These are phyloP conservation scores for Hura crepitans DNA, from an alignment of 441 rosid species.

Conservation along the genomic window DNA sequence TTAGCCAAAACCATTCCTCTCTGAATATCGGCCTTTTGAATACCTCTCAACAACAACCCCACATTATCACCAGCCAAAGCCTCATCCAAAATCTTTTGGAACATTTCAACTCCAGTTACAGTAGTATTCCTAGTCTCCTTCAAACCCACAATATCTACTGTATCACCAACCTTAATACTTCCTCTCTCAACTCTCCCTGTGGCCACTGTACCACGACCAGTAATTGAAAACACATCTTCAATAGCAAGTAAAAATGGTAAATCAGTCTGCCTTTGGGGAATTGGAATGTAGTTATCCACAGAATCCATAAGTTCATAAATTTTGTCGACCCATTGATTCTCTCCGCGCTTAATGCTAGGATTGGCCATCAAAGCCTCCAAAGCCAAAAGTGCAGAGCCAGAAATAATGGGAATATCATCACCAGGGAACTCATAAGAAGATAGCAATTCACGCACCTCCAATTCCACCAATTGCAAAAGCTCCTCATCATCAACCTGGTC, in stretches of 20 bases:
- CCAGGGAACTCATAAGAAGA: conserved; percentile 82
- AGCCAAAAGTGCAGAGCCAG: conserved; percentile 79
- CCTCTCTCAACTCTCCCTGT: conserved; percentile 95
- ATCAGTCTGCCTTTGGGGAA: conserved; percentile 83
- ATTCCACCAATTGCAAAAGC: conserved; percentile 76
- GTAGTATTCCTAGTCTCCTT: conserved; percentile 67
- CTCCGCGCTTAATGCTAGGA: conserved; percentile 68
- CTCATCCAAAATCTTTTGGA: conserved; percentile 83
- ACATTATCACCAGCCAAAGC: conserved; percentile 94
- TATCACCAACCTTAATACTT: conserved; percentile 65
- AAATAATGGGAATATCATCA: conserved; percentile 75
- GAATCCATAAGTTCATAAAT: conserved; percentile 91
- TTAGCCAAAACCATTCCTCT: conserved; percentile 94
- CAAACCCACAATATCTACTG: conserved; percentile 75
- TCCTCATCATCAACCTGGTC: conserved; percentile 95
- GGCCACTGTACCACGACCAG: conserved; percentile 96
- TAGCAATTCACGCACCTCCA: conserved; percentile 90
- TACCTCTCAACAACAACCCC: conserved; percentile 80
- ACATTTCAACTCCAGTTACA: conserved; percentile 90
- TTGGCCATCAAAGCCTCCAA: conserved; percentile 71
- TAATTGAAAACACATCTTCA: conserved; percentile 91
- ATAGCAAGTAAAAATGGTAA: conserved; percentile 86
- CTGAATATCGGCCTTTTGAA: conserved; percentile 75
- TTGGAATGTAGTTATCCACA: conserved; percentile 84
- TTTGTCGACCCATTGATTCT: conserved; percentile 87